Conservation (phyloP, 176 grass and related monocot species). For the Saccharum spontaneum region DNA sequence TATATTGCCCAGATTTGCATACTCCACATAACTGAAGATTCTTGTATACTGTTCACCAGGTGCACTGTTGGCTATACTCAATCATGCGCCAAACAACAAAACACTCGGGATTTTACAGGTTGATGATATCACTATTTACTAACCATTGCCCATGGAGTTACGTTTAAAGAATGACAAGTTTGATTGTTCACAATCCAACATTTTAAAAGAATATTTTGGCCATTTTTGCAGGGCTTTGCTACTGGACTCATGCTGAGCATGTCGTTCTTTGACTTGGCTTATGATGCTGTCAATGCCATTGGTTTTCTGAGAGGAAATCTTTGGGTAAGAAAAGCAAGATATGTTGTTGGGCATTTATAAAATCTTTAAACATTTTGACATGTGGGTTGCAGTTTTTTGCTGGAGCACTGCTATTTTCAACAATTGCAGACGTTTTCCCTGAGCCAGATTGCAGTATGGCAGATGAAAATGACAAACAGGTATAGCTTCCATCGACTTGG, state of each 20-base stretch:
- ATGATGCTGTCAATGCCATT: slow-evolving; percentile 83
- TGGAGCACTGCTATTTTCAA: slow-evolving; percentile 71
- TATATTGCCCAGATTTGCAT: background rate
- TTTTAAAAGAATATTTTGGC: slow-evolving; percentile 6
- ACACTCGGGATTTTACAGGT: slow-evolving; percentile 84
- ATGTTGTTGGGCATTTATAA: slow-evolving; percentile 3
- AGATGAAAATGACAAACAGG: slow-evolving; percentile 55
- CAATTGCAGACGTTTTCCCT: slow-evolving; percentile 68
- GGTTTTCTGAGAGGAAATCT: slow-evolving; percentile 92
- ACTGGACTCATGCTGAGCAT: slow-evolving; percentile 94
- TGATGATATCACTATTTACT: slow-evolving; percentile 21
- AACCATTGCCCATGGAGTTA: background rate
- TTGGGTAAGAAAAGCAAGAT: slow-evolving; percentile 61
- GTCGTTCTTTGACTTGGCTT: slow-evolving; percentile 94
- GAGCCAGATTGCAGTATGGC: slow-evolving; percentile 43
- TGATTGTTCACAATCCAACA: slow-evolving; percentile 14
- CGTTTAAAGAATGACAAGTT: background rate
- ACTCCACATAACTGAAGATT: background rate
- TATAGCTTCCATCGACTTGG: slow-evolving; percentile 22
- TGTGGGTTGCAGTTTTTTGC: slow-evolving; percentile 63
- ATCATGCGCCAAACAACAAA: slow-evolving; percentile 68
- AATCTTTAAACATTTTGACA: slow-evolving; percentile 9
- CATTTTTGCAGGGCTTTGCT: slow-evolving; percentile 75
- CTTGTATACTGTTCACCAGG: slow-evolving; percentile 49
- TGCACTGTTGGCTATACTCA: slow-evolving; percentile 76